Evolutionary conservation across 768 basidiomycete species (phyloP).

Genomic region (Tephrocybe sp.): DNA sequence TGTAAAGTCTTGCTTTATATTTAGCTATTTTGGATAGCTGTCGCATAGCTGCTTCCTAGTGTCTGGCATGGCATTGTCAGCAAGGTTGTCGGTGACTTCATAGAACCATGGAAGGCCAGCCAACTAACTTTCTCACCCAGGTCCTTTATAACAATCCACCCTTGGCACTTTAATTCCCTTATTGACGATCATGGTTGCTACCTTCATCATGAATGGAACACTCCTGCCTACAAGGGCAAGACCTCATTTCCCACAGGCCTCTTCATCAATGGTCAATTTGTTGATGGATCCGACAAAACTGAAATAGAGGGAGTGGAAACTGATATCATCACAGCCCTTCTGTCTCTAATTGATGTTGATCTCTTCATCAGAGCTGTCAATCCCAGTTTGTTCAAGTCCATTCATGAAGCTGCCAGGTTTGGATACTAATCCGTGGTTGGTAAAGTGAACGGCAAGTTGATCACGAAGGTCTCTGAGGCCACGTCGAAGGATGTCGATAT

Average conservation of each 20-base stretch:
- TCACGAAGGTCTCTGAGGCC: conserved; percentile 57
- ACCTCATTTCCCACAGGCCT: conserved; percentile 61
- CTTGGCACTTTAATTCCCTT: too few relatives aligned
- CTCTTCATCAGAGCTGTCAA: conserved; percentile 48
- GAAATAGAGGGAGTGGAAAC: conserved; percentile 73
- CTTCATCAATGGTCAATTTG: conserved; percentile 71
- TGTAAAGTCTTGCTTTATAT: too few relatives aligned
- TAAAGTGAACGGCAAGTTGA: conserved; percentile 59
- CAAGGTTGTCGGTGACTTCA: too few relatives aligned
- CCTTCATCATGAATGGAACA: conserved; percentile 52
- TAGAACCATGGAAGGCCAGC: too few relatives aligned
- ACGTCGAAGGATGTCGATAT: conserved; percentile 41
- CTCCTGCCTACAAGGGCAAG: conserved; percentile 54
- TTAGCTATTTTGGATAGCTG: too few relatives aligned
- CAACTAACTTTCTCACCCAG: too few relatives aligned
- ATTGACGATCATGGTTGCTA: too few relatives aligned
- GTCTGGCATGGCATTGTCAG: too few relatives aligned
- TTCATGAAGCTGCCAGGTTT: too few relatives aligned
- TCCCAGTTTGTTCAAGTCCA: conserved; percentile 33
- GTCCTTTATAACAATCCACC: too few relatives aligned
- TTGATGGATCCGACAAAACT: conserved; percentile 48
- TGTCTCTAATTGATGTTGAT: conserved; percentile 3
- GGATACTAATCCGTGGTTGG: conserved; percentile 13
- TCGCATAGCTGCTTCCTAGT: too few relatives aligned
- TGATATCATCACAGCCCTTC: conserved; percentile 4